Evolutionary conservation across 345 rosid genomes (phyloP), one percentile per base, ranked within the genome.

Genomic region (Brassica nigra): DNA sequence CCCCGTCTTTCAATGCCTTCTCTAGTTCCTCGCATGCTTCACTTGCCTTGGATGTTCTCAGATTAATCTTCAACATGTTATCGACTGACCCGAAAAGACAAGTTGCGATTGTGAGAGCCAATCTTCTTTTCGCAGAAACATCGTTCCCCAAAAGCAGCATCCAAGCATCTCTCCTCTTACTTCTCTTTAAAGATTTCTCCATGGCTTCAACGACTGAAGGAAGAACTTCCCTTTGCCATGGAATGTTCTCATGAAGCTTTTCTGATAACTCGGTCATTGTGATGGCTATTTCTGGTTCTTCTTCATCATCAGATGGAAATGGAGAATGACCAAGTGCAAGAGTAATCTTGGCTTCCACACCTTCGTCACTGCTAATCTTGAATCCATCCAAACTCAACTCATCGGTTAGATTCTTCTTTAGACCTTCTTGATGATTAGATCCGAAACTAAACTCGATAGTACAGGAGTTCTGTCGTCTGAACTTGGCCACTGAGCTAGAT

Each of bases 241-340:
- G 90, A 33, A 92, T 86, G 68, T 85, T 90, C 77, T 89, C 89
- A 54, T 82, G 86, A 75, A 94, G 84, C 76, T 82, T 44, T 76
- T 84, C 78, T 14, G 70, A 68, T 58, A 92, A 62, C 34, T 80
- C 66, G 11, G 44, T 77, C 52, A 68, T 31, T 42, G n/a, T 31
- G 9, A 31, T 31, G 12, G n/a, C 47, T 64, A 27, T 68, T 14
- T 81, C 68, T 14, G 55, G 18, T 1, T 68, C 68, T 59, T 78
- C 77, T 70, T 80, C 83, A 23, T 77, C 66, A 77, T 80, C 89
- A 36, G 86, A 81, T 33, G 80, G 80, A 64, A 76, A 81, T 81
- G 81, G 69, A 63, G 83, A 87, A 82, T 76, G 87, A 8, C 98
- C 97, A 59, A 94, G 91, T 9, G 87, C 90, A 77, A 94, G 97